These are phyloP conservation scores for Phtheirospermum japonicum DNA, from an alignment of 257 asterid species.

Conservation along the genomic window DNA sequence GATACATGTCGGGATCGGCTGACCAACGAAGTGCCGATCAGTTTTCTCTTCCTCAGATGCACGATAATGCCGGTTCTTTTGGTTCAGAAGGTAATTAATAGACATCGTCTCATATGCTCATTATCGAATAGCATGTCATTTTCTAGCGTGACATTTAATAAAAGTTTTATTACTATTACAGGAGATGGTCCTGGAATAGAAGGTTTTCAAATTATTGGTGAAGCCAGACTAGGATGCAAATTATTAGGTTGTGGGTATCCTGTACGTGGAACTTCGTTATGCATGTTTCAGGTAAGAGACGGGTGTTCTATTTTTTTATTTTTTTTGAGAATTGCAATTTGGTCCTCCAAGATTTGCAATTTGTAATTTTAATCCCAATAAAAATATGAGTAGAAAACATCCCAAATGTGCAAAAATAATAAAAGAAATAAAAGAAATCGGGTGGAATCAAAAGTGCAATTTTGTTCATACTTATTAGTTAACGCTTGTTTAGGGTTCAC, in stretches of 20 bases:
- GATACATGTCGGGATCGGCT: conserved; percentile 34
- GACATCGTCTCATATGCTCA: conserved; percentile 1
- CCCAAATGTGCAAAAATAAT: neutral
- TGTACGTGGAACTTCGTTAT: conserved; percentile 92
- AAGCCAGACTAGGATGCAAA: conserved; percentile 90
- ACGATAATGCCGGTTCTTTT: conserved; percentile 51
- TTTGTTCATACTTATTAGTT: conserved; percentile 4
- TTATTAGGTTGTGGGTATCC: conserved; percentile 94
- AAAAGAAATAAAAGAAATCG: neutral
- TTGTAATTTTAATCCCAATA: neutral
- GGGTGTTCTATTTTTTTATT: too few species aligned
- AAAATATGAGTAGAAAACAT: neutral
- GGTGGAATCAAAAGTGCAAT: neutral
- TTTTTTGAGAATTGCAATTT: neutral
- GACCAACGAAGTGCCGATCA: conserved; percentile 49
- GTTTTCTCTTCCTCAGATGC: conserved; percentile 45
- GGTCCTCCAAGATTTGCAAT: neutral
- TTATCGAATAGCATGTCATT: conserved; percentile 13
- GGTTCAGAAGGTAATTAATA: conserved; percentile 62
- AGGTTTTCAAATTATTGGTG: conserved; percentile 84
- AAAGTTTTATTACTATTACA: conserved; percentile 24
- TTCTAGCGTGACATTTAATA: conserved; percentile 29
- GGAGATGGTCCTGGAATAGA: conserved; percentile 96
- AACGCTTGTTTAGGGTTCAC: conserved; percentile 4
- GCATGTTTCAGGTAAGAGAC: conserved; percentile 99